These are phyloP conservation scores for Elaeis oleifera DNA, from an alignment of 202 grass and related monocot genomes.

Conservation along the genomic window DNA sequence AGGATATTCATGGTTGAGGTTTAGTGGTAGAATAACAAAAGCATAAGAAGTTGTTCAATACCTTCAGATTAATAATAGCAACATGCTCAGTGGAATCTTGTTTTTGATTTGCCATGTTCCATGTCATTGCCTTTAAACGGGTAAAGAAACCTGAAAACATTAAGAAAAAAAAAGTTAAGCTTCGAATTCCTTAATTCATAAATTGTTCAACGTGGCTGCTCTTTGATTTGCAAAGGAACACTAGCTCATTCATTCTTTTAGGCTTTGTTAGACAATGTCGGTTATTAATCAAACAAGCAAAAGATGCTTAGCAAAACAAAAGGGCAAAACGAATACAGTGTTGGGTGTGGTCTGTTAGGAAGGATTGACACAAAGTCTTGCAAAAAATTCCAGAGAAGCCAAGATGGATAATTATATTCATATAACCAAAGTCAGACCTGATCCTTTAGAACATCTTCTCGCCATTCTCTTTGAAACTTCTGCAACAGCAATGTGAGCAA, in stretches of 20 bases:
- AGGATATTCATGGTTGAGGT: too few species aligned
- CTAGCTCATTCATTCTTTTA: too few species aligned
- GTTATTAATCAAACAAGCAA: too few species aligned
- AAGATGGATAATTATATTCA: too few species aligned
- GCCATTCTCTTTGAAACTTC: conserved; percentile 85
- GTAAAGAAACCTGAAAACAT: conserved; percentile 16
- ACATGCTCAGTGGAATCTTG: conserved; percentile 26
- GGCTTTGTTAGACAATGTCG: too few species aligned
- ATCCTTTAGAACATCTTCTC: conserved; percentile 51
- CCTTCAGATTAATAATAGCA: conserved; percentile 24
- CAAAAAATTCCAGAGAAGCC: too few species aligned
- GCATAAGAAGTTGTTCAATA: background rate
- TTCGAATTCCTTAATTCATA: background rate
- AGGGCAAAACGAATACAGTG: too few species aligned
- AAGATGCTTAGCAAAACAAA: too few species aligned
- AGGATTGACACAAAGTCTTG: too few species aligned
- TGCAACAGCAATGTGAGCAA: conserved; percentile 77
- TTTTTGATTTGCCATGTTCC: conserved; percentile 25
- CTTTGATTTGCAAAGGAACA: background rate
- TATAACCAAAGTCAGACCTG: conserved; percentile 24
- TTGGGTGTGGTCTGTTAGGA: too few species aligned
- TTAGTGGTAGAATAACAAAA: background rate
- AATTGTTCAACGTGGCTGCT: background rate
- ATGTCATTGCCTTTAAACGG: conserved; percentile 4
- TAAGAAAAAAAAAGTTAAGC: background rate